Percentiles rank a stretch among this genome's conserved stretches.
These are phyloP conservation scores for Simplicillium aogashimaense DNA, from an alignment of 2,329 filamentous ascomycete genomes.

Conservation along the genomic window DNA sequence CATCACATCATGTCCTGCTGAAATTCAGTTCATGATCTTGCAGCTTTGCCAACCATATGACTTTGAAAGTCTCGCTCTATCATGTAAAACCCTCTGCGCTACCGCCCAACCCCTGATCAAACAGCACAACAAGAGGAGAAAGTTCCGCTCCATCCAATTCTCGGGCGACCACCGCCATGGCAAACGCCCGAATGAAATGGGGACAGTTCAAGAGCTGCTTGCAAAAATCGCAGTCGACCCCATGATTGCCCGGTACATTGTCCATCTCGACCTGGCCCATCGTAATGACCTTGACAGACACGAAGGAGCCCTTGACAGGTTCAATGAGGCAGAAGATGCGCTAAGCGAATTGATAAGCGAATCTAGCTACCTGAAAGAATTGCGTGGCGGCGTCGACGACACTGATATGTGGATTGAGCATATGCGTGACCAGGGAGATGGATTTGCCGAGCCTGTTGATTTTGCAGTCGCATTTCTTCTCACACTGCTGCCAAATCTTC, in stretches of 20 bases:
- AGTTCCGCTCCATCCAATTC: not conserved
- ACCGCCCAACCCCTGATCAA: not conserved
- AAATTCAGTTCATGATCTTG: not conserved
- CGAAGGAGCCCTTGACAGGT: not conserved
- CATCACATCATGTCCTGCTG: not conserved
- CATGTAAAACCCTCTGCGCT: not conserved
- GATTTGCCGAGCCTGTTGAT: not conserved
- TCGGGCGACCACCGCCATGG: not conserved
- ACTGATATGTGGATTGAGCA: not conserved
- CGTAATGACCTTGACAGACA: not conserved
- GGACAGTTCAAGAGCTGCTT: not conserved
- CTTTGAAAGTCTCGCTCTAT: not conserved
- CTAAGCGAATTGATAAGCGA: not conserved
- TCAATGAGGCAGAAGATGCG: not conserved
- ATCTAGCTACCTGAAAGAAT: not conserved
- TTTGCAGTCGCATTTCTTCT: not conserved
- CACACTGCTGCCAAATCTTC: constrained; percentile 1
- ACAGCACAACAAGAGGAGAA: not conserved
- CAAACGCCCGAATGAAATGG: not conserved
- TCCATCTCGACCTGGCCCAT: not conserved
- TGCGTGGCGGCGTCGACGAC: not conserved
- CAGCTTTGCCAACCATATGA: not conserved
- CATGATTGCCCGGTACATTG: constrained; percentile 4
- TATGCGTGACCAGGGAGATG: not conserved
- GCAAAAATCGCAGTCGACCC: not conserved